phyloP scores from a whole-genome alignment of 192 early-diverging fungal species.

The Linnemannia hyalina region DNA sequence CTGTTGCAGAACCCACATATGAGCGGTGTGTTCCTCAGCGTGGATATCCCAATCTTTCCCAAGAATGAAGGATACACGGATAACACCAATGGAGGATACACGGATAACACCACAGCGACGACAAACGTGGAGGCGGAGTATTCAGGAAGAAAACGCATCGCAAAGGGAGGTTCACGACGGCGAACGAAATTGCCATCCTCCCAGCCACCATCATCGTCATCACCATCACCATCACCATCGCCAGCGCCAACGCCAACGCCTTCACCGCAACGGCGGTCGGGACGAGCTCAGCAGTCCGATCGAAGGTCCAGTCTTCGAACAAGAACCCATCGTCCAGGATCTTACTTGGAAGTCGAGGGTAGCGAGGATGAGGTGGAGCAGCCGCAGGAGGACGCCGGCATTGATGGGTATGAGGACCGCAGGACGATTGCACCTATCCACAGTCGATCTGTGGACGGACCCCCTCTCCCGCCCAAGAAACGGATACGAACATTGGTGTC shows the following conservation, averaged over 20 bases:
- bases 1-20: background rate
- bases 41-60: background rate
- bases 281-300: background rate
- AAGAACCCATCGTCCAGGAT: background rate
- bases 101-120: background rate
- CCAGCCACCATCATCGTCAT: background rate
- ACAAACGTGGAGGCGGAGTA: background rate
- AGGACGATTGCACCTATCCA: background rate
- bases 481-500: background rate
- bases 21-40: background rate
- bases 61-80: background rate
- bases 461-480: background rate
- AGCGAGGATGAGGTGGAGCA: background rate
- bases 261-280: background rate
- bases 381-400: background rate
- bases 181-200: background rate
- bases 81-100: background rate
- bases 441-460: background rate
- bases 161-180: background rate
- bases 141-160: background rate
- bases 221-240: no score
- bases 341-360: background rate
- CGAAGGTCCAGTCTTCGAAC: background rate
- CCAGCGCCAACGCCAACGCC: no score
- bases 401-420: background rate